These are phyloP conservation scores for Trametes sp. DNA, from an alignment of 1,284 basidiomycete genomes.

Conservation along the genomic window DNA sequence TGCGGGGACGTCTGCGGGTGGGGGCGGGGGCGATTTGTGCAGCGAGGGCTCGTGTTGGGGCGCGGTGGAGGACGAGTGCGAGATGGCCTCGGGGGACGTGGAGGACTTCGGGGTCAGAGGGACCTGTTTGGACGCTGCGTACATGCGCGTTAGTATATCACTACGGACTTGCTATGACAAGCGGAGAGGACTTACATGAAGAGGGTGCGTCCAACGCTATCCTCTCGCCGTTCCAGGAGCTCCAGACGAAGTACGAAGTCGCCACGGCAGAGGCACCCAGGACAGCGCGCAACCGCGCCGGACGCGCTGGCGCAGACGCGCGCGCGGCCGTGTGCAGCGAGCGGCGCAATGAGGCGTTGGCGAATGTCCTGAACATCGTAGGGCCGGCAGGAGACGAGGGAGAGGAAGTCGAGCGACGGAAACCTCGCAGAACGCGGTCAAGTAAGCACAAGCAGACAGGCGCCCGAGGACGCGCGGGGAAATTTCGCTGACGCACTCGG, in stretches of 20 bases:
- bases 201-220: slow-evolving; percentile 50
- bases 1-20: slow-evolving; percentile 21
- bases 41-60: slow-evolving; percentile 25
- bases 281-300: slow-evolving; percentile 44
- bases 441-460: slow-evolving; percentile 19
- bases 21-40: slow-evolving; percentile 6
- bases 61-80: slow-evolving; percentile 18
- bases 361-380: slow-evolving; percentile 48
- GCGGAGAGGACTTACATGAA: slow-evolving; percentile 23
- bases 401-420: not conserved
- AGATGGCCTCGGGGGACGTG: slow-evolving; percentile 24
- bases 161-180: not conserved
- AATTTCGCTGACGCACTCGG: slow-evolving; percentile 28
- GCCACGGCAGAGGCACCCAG: slow-evolving; percentile 55
- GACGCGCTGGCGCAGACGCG: slow-evolving; percentile 31
- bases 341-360: slow-evolving; percentile 49
- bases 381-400: slow-evolving; percentile 1
- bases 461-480: slow-evolving; percentile 10
- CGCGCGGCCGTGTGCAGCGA: slow-evolving; percentile 52
- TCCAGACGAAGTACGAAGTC: slow-evolving; percentile 52
- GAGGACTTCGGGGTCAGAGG: slow-evolving; percentile 26
- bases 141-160: not conserved
- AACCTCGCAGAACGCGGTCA: slow-evolving; percentile 9
- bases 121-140: slow-evolving; percentile 31
- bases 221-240: slow-evolving; percentile 46